These are phyloP conservation scores for Erysimum cheiri DNA, from an alignment of 441 rosid genomes.

Conservation along the genomic window DNA sequence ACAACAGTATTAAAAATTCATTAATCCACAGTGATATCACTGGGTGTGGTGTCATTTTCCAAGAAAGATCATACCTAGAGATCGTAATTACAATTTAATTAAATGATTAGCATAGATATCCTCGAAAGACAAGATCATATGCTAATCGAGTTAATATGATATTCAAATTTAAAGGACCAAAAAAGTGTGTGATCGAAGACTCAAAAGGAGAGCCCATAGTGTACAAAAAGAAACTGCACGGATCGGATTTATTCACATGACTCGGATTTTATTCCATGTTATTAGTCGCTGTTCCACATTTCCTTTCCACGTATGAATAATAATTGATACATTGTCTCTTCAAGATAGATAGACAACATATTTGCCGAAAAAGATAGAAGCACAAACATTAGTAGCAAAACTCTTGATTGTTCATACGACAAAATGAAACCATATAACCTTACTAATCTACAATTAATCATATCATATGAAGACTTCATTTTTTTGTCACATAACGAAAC, in stretches of 20 bases:
- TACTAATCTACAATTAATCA: background rate
- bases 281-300: constrained; percentile 36
- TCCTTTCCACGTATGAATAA: constrained; percentile 36
- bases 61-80: constrained; percentile 52
- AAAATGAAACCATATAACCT: background rate
- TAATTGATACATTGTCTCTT: constrained; percentile 20
- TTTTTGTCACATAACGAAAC: background rate
- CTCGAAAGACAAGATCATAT: constrained; percentile 46
- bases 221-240: constrained; percentile 45
- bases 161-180: constrained; percentile 42
- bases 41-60: constrained; percentile 57
- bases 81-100: constrained; percentile 33
- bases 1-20: background rate
- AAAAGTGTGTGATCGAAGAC: constrained; percentile 49
- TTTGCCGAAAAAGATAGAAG: background rate
- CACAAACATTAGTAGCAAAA: background rate
- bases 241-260: constrained; percentile 49
- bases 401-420: background rate
- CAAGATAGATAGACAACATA: constrained; percentile 1
- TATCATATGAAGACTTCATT: background rate
- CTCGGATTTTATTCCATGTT: constrained; percentile 43
- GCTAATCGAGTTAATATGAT: constrained; percentile 30
- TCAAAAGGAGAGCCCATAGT: constrained; percentile 49
- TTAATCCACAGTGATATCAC: constrained; percentile 31
- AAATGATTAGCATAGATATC: constrained; percentile 42